Percentiles rank a stretch among this genome's conserved stretches.
phyloP scores from a whole-genome alignment of 2,329 filamentous ascomycete species.

The Didymella exigua region DNA sequence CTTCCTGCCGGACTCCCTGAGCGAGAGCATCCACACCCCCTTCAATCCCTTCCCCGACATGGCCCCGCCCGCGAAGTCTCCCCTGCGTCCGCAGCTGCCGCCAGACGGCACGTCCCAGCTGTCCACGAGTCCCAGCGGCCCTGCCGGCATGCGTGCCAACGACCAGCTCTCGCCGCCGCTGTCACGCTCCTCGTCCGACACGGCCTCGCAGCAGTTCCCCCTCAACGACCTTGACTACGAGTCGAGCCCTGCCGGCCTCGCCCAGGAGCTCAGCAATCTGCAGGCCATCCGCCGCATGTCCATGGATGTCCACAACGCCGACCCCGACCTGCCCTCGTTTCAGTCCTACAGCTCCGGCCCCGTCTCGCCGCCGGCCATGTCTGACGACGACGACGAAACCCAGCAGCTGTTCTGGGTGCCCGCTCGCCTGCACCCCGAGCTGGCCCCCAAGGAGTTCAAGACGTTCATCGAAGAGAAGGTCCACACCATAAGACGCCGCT shows the following conservation, averaged over 20 bases:
- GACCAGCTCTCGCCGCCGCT: conserved; percentile 48
- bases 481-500: conserved; percentile 84
- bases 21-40: conserved; percentile 52
- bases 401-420: conserved; percentile 95
- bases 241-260: conserved; percentile 85
- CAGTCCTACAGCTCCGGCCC: conserved; percentile 65
- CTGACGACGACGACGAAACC: conserved; percentile 87
- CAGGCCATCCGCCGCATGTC: conserved; percentile 91
- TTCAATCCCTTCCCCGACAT: conserved; percentile 40
- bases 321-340: conserved; percentile 79
- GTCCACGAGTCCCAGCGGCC: conserved; percentile 8
- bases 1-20: conserved; percentile 68
- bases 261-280: conserved; percentile 89
- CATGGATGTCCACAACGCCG: conserved; percentile 78
- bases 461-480: conserved; percentile 93
- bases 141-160: conserved; percentile 12
- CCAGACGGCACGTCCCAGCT: conserved; percentile 27
- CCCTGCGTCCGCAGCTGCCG: conserved; percentile 47
- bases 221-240: conserved; percentile 88
- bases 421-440: conserved; percentile 88
- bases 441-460: conserved; percentile 95
- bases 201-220: conserved; percentile 67
- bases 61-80: conserved; percentile 50
- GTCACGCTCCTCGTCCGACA: conserved; percentile 45
- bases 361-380: conserved; percentile 68